phyloP scores from a whole-genome alignment of 164 flowering plant genomes.

The Liquidambar formosana region DNA sequence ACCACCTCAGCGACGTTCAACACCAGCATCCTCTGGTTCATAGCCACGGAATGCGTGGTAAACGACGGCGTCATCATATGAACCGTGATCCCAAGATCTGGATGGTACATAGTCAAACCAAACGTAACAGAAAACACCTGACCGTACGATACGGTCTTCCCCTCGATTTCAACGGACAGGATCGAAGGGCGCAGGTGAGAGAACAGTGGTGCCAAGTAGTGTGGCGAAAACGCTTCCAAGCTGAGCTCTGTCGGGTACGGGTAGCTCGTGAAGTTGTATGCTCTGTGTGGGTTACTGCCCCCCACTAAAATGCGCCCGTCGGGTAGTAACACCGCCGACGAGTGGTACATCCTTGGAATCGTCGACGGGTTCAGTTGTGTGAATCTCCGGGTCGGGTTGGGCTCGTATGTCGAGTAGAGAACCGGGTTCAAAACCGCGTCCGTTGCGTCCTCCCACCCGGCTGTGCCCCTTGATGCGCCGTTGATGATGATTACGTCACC shows the following conservation, averaged over 20 bases:
- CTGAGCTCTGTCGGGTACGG: slow-evolving; percentile 77
- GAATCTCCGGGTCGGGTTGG: slow-evolving; percentile 43
- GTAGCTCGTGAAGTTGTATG: slow-evolving; percentile 54
- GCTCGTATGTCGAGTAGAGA: slow-evolving; percentile 39
- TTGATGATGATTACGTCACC: slow-evolving; percentile 71
- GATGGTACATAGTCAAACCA: slow-evolving; percentile 18
- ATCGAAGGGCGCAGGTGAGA: slow-evolving; percentile 45
- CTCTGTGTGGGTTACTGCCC: slow-evolving; percentile 80
- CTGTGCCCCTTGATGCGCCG: slow-evolving; percentile 75
- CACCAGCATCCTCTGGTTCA: slow-evolving; percentile 76
- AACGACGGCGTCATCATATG: slow-evolving; percentile 70
- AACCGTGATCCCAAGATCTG: slow-evolving; percentile 33
- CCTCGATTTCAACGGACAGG: slow-evolving; percentile 27
- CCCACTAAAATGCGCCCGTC: slow-evolving; percentile 88
- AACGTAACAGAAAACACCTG: slow-evolving; percentile 41
- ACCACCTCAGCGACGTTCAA: slow-evolving; percentile 25
- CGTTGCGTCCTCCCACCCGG: slow-evolving; percentile 74
- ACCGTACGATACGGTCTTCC: slow-evolving; percentile 28
- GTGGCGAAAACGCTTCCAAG: slow-evolving; percentile 70
- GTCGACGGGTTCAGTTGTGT: slow-evolving; percentile 39
- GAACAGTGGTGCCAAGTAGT: slow-evolving; percentile 36
- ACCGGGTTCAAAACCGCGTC: slow-evolving; percentile 66
- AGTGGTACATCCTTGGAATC: slow-evolving; percentile 79
- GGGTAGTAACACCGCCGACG: slow-evolving; percentile 58
- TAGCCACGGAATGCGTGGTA: slow-evolving; percentile 66